These are phyloP conservation scores for Raddia guianensis DNA, from an alignment of 176 grass and related monocot genomes.

Conservation along the genomic window DNA sequence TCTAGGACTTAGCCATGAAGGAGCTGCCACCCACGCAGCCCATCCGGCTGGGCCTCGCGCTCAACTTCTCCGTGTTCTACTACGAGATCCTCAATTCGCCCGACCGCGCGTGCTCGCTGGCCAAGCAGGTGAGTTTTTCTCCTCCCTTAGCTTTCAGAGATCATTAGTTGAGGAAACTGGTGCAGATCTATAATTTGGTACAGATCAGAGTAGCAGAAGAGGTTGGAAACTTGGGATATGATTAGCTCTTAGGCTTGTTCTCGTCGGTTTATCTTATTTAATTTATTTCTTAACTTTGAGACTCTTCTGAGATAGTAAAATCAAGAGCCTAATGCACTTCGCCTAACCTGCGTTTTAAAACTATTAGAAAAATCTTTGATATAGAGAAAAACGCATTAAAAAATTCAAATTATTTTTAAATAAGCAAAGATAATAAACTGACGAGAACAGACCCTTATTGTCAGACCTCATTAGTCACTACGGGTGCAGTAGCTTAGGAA, in stretches of 20 bases:
- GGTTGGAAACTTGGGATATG: neutral
- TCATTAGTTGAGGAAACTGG: neutral
- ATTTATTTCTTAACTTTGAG: too few relatives aligned
- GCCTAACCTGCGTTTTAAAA: too few relatives aligned
- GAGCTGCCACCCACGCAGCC: slow-evolving; percentile 93
- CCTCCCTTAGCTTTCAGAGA: neutral
- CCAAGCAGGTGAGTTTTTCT: slow-evolving; percentile 70
- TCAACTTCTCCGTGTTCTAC: slow-evolving; percentile 99
- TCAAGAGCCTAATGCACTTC: too few relatives aligned
- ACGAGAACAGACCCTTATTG: too few relatives aligned
- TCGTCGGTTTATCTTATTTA: too few relatives aligned
- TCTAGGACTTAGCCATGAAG: slow-evolving; percentile 77
- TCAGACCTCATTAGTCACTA: neutral
- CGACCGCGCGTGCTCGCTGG: slow-evolving; percentile 89
- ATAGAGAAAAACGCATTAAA: too few relatives aligned
- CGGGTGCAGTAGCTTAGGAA: neutral
- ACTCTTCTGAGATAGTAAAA: too few relatives aligned
- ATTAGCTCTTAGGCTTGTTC: neutral
- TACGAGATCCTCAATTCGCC: slow-evolving; percentile 99
- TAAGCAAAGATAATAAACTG: too few relatives aligned
- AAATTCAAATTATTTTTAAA: too few relatives aligned
- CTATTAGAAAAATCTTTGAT: too few relatives aligned
- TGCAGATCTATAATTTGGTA: slow-evolving; percentile 27
- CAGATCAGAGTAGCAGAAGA: neutral
- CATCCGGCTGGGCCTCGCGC: slow-evolving; percentile 90